phyloP scores from a whole-genome alignment of 2,329 filamentous ascomycete genomes.

The Trichoderma afroharzianum region DNA sequence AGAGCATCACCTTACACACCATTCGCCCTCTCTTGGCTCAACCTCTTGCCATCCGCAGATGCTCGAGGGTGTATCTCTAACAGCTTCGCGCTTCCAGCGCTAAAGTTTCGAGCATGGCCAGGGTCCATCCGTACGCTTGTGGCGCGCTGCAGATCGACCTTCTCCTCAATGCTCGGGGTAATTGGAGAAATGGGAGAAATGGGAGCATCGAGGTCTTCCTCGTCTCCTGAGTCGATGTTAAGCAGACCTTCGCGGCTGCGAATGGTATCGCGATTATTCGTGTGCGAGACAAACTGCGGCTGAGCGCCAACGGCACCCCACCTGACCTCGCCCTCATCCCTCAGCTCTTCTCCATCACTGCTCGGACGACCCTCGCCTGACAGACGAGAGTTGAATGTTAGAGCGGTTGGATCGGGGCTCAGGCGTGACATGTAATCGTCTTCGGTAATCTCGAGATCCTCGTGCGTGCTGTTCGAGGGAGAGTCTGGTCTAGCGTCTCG shows the following conservation, averaged over 20 bases:
- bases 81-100: conserved; percentile 72
- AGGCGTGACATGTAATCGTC: conserved; percentile 69
- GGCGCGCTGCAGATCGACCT: conserved; percentile 55
- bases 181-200: conserved; percentile 25
- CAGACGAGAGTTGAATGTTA: conserved; percentile 31
- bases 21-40: conserved; percentile 23
- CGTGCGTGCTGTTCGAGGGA: conserved; percentile 48
- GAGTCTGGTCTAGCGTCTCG: conserved; percentile 37
- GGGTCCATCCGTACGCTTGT: conserved; percentile 66
- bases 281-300: conserved; percentile 55
- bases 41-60: conserved; percentile 49
- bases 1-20: conserved; percentile 7
- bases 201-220: conserved; percentile 28
- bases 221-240: conserved; percentile 37
- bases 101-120: conserved; percentile 67
- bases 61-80: conserved; percentile 59
- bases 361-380: conserved; percentile 53
- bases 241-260: conserved; percentile 52
- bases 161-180: conserved; percentile 31
- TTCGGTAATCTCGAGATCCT: conserved; percentile 59
- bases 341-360: conserved; percentile 55
- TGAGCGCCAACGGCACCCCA: conserved; percentile 50
- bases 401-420: conserved; percentile 28
- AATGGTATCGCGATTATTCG: conserved; percentile 41
- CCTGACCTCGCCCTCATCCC: conserved; percentile 42